Evolutionary conservation across 768 basidiomycete species (phyloP).

Genomic region (Tulasnella sp.): DNA sequence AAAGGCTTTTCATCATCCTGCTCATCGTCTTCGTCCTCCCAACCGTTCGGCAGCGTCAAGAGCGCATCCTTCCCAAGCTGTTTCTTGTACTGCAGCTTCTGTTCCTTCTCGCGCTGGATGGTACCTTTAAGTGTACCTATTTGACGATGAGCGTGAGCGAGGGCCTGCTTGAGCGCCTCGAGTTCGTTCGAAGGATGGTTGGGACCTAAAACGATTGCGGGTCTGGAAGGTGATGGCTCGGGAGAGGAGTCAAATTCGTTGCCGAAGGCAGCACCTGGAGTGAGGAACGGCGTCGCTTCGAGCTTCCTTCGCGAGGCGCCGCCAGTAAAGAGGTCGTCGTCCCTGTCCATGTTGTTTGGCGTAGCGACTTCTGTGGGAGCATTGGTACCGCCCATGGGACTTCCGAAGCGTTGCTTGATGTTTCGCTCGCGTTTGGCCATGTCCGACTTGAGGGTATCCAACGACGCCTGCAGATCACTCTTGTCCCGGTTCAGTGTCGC

Average conservation of each 20-base stretch:
- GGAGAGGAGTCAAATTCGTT: slow-evolving; percentile 18
- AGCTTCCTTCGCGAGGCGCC: slow-evolving; percentile 13
- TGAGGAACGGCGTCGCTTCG: slow-evolving; percentile 39
- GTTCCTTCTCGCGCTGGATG: slow-evolving; percentile 72
- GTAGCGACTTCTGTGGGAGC: slow-evolving; percentile 29
- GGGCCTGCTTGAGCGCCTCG: slow-evolving; percentile 64
- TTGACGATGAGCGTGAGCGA: slow-evolving; percentile 80
- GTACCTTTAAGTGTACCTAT: slow-evolving; percentile 71
- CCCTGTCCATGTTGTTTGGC: slow-evolving; percentile 31
- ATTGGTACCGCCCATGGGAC: background rate
- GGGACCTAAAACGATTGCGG: slow-evolving; percentile 24
- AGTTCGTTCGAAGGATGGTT: slow-evolving; percentile 73
- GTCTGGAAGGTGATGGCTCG: slow-evolving; percentile 16
- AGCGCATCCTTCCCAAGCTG: slow-evolving; percentile 38
- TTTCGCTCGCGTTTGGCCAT: slow-evolving; percentile 41
- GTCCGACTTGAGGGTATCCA: slow-evolving; percentile 69
- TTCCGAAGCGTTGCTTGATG: slow-evolving; percentile 5
- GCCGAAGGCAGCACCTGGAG: background rate
- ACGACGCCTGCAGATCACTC: slow-evolving; percentile 70
- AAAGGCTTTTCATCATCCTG: slow-evolving; percentile 31
- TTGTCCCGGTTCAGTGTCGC: slow-evolving; percentile 87
- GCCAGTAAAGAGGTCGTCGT: slow-evolving; percentile 47
- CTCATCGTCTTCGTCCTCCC: slow-evolving; percentile 36
- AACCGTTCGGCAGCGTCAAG: slow-evolving; percentile 33
- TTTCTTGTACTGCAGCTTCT: slow-evolving; percentile 54